These are phyloP conservation scores for Pseudogymnoascus sp. DNA, from an alignment of 2,329 filamentous ascomycete species.

Conservation along the genomic window DNA sequence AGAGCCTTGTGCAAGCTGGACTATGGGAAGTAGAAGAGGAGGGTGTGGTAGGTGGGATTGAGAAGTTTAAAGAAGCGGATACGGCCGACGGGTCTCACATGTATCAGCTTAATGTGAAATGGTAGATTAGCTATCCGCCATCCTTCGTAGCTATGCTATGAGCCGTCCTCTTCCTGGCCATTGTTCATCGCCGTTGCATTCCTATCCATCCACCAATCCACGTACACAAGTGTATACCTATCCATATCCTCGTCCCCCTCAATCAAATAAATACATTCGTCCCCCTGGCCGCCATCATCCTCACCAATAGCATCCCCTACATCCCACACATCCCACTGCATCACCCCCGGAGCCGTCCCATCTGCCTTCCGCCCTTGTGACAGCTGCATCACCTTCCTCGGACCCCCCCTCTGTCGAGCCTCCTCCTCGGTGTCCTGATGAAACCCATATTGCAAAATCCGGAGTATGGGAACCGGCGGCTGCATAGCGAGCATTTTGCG, in stretches of 20 bases:
- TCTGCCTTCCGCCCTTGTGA: background rate
- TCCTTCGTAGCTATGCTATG: background rate
- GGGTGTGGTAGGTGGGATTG: conserved; percentile 24
- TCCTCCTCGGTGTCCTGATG: background rate
- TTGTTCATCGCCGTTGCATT: background rate
- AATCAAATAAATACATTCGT: background rate
- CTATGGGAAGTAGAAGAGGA: conserved; percentile 22
- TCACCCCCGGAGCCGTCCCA: background rate
- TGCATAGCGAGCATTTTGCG: background rate
- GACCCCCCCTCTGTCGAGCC: background rate
- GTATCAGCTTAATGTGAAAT: background rate
- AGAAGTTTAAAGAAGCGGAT: conserved; percentile 26
- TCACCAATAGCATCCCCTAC: background rate
- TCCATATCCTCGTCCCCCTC: background rate
- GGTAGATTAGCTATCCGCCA: background rate
- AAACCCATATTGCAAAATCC: background rate
- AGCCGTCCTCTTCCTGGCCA: background rate
- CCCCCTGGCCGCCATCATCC: background rate
- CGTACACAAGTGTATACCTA: background rate
- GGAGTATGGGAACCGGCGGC: background rate
- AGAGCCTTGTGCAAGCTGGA: conserved; percentile 21
- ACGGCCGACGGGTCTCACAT: conserved; percentile 9
- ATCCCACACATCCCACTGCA: background rate
- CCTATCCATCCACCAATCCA: background rate
- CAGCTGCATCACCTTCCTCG: background rate